A percentile compares a stretch with the other conserved stretches of the same genome.
phyloP scores from a whole-genome alignment of 2,329 filamentous ascomycete species.

The Macrophomina phaseolina region DNA sequence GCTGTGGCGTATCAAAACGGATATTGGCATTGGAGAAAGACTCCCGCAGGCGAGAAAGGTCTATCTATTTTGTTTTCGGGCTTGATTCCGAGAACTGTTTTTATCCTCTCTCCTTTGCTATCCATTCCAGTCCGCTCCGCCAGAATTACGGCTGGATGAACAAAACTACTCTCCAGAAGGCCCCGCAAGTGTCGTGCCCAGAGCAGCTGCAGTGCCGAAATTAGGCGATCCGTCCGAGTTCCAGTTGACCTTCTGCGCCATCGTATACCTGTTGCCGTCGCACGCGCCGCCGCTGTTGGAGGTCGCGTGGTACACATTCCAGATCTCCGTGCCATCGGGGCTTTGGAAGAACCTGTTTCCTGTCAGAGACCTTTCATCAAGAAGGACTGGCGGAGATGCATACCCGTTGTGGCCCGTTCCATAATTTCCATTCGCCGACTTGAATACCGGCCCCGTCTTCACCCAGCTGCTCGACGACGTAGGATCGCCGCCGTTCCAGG shows the following conservation, averaged over 20 bases:
- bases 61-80: too few relatives aligned
- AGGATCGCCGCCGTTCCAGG: conserved; percentile 61
- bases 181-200: conserved; percentile 41
- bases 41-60: too few relatives aligned
- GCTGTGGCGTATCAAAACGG: too few relatives aligned
- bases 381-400: background rate
- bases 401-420: conserved; percentile 62
- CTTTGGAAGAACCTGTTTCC: conserved; percentile 60
- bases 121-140: too few relatives aligned
- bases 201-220: conserved; percentile 50
- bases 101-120: too few relatives aligned
- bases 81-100: too few relatives aligned
- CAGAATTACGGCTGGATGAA: background rate
- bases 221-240: conserved; percentile 59
- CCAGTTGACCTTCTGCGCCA: conserved; percentile 58
- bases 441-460: conserved; percentile 60
- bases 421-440: conserved; percentile 61
- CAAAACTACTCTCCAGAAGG: conserved; percentile 42
- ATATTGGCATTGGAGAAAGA: too few relatives aligned
- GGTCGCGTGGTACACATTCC: conserved; percentile 64
- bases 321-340: conserved; percentile 60
- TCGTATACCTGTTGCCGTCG: conserved; percentile 60
- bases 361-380: background rate
- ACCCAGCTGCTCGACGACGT: conserved; percentile 53
- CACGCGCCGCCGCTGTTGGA: conserved; percentile 56